Evolutionary conservation across 2,329 filamentous ascomycete species (phyloP).

Genomic region (Talaromyces funiculosus): DNA sequence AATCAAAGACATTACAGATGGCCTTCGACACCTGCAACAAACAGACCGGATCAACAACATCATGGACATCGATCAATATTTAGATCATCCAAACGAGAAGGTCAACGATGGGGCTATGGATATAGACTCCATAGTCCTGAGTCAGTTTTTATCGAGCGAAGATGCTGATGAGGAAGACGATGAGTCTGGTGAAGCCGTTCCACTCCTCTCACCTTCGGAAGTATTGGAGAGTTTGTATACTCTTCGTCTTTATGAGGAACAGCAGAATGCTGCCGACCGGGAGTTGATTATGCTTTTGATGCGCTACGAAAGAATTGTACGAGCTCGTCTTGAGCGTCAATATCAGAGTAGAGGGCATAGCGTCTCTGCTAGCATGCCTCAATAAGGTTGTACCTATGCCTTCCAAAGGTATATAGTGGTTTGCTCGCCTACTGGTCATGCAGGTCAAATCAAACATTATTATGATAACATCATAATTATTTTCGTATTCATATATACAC

Average conservation of each 20-base stretch:
- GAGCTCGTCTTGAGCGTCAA: neutral
- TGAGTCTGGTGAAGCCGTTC: neutral
- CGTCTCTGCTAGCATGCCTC: too few relatives aligned
- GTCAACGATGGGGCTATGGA: slow-evolving; percentile 6
- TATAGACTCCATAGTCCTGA: slow-evolving; percentile 7
- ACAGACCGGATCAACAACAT: slow-evolving; percentile 4
- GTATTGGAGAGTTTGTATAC: slow-evolving; percentile 2
- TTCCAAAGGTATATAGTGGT: too few relatives aligned
- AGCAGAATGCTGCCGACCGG: slow-evolving; percentile 1
- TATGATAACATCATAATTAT: neutral
- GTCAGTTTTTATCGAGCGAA: slow-evolving; percentile 1
- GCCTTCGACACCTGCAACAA: slow-evolving; percentile 4
- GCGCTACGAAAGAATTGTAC: neutral
- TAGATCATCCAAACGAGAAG: slow-evolving; percentile 11
- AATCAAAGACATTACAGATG: neutral
- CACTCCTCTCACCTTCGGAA: neutral
- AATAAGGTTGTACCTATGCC: too few relatives aligned
- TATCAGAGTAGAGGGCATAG: neutral
- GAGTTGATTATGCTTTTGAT: neutral
- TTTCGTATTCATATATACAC: neutral
- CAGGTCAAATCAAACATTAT: neutral
- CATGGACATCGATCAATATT: slow-evolving; percentile 5
- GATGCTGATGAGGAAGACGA: slow-evolving; percentile 4
- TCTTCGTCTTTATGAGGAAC: slow-evolving; percentile 12
- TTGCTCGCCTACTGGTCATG: neutral